Conservation (phyloP, 2,329 filamentous ascomycete species). For the Cladosporium sp. region DNA sequence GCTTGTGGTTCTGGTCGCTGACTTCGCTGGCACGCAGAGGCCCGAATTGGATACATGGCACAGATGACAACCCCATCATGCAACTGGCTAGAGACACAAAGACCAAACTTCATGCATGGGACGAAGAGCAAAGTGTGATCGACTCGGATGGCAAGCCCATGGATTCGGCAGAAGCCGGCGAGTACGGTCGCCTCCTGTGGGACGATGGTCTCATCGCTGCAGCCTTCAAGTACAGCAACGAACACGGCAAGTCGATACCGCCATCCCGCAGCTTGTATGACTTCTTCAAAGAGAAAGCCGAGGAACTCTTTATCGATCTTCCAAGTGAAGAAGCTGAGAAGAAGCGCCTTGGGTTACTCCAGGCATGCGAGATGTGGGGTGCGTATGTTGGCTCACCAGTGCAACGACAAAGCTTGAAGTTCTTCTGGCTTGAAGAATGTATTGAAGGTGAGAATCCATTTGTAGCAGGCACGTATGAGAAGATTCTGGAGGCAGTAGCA, state of each 20-base stretch:
- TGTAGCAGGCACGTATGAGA: slow-evolving; percentile 57
- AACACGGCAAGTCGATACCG: slow-evolving; percentile 51
- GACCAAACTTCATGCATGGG: slow-evolving; percentile 51
- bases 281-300: slow-evolving; percentile 50
- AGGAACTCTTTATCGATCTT: slow-evolving; percentile 36
- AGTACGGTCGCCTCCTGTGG: slow-evolving; percentile 57
- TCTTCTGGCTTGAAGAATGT: slow-evolving; percentile 74
- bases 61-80: slow-evolving; percentile 64
- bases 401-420: slow-evolving; percentile 64
- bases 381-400: slow-evolving; percentile 66
- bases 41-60: slow-evolving; percentile 79
- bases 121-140: slow-evolving; percentile 53
- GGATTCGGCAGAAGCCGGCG: slow-evolving; percentile 34
- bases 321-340: slow-evolving; percentile 35
- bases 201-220: slow-evolving; percentile 56
- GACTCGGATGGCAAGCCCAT: slow-evolving; percentile 55
- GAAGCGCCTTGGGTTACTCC: slow-evolving; percentile 48
- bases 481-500: slow-evolving; percentile 57
- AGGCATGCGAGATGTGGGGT: slow-evolving; percentile 64
- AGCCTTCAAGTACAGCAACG: slow-evolving; percentile 64
- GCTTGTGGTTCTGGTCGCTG: neutral
- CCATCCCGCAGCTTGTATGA: slow-evolving; percentile 51
- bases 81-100: slow-evolving; percentile 61
- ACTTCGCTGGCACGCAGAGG: slow-evolving; percentile 42
- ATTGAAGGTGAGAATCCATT: slow-evolving; percentile 67